Percentiles rank a stretch among this genome's conserved stretches.
These are phyloP conservation scores for Pelargonium cotyledonis DNA, from an alignment of 441 rosid species.

Conservation along the genomic window DNA sequence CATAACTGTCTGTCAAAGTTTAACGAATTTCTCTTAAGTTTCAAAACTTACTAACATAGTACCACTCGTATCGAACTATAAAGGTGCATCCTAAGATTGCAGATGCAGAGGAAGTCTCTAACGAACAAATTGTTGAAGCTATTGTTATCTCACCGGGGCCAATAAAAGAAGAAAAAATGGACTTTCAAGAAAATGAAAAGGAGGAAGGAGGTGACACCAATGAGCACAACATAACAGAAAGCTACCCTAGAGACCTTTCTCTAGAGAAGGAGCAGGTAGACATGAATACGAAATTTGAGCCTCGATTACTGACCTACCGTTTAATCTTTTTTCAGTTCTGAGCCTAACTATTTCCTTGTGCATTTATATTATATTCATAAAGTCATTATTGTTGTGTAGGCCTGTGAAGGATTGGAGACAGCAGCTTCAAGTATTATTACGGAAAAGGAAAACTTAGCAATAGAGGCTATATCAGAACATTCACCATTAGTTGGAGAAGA, in stretches of 20 bases:
- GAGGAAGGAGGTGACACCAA: too few species aligned
- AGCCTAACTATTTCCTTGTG: background rate
- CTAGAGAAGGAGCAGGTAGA: conserved; percentile 8
- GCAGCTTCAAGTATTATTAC: conserved; percentile 8
- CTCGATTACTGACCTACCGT: background rate
- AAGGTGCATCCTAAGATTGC: too few species aligned
- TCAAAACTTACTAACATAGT: too few species aligned
- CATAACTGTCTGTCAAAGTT: conserved; percentile 4
- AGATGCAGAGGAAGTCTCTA: too few species aligned
- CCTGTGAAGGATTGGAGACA: conserved; percentile 15
- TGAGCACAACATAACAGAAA: too few species aligned
- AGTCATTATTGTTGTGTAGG: conserved; percentile 11
- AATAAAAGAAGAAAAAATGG: too few species aligned
- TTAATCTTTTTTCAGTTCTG: background rate
- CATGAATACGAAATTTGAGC: background rate
- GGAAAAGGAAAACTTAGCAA: conserved; percentile 12
- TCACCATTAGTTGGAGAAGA: conserved; percentile 16
- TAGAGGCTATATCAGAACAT: conserved; percentile 16
- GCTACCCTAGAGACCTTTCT: too few species aligned
- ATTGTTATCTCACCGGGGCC: too few species aligned
- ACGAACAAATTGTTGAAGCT: too few species aligned
- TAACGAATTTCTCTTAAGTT: background rate
- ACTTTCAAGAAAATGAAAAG: too few species aligned
- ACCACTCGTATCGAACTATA: too few species aligned
- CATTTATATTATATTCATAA: background rate